These are phyloP conservation scores for Nosema muscidifuracis DNA, from an alignment of 371 early-diverging fungal genomes.

Conservation along the genomic window DNA sequence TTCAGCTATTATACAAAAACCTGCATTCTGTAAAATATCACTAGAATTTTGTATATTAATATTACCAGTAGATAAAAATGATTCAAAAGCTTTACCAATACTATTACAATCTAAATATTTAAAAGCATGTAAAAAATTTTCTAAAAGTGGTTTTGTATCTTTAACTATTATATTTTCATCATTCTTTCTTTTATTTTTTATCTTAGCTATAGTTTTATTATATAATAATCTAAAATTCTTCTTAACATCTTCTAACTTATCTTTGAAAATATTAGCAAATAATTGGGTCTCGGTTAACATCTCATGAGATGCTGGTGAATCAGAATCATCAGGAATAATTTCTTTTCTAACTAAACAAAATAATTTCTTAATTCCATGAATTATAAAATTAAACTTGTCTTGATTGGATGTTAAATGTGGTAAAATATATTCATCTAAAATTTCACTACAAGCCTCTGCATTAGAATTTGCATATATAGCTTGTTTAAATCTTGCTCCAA, in stretches of 20 bases:
- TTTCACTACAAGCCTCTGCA: slow-evolving; percentile 70
- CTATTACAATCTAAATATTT: slow-evolving; percentile 65
- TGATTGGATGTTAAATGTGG: slow-evolving; percentile 73
- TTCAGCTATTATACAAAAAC: slow-evolving; percentile 92
- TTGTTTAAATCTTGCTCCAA: slow-evolving; percentile 81
- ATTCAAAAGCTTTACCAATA: slow-evolving; percentile 75
- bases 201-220: background rate
- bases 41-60: slow-evolving; percentile 73
- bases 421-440: slow-evolving; percentile 72
- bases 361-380: slow-evolving; percentile 78
- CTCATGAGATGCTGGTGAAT: slow-evolving; percentile 90
- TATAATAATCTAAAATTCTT: slow-evolving; percentile 62
- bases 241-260: slow-evolving; percentile 74
- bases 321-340: slow-evolving; percentile 83
- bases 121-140: background rate
- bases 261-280: slow-evolving; percentile 76
- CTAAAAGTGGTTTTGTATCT: background rate
- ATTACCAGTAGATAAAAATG: slow-evolving; percentile 91
- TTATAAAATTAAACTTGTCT: slow-evolving; percentile 85
- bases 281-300: slow-evolving; percentile 81
- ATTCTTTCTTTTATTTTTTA: background rate
- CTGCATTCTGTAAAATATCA: slow-evolving; percentile 80
- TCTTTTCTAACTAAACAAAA: slow-evolving; percentile 81
- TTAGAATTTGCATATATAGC: slow-evolving; percentile 72
- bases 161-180: background rate